These are phyloP conservation scores for Quercus dentata DNA, from an alignment of 306 rosid species.

Conservation along the genomic window DNA sequence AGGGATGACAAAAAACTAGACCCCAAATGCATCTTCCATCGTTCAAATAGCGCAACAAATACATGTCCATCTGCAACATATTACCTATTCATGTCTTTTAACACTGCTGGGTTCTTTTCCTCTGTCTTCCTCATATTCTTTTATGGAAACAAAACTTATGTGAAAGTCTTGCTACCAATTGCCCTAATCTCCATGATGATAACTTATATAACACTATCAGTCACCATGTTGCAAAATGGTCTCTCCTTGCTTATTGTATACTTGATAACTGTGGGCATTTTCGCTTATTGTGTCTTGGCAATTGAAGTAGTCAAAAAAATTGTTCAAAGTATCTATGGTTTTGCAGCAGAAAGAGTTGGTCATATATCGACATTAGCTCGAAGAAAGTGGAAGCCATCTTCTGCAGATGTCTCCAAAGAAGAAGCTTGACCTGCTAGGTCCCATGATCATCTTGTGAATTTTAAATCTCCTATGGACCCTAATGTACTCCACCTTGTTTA, in stretches of 20 bases:
- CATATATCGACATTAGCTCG: too few relatives aligned
- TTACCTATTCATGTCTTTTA: slow-evolving; percentile 16
- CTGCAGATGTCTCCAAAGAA: too few relatives aligned
- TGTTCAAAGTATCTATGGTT: background rate
- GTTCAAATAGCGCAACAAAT: background rate
- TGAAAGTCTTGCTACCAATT: slow-evolving; percentile 1
- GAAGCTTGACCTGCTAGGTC: too few relatives aligned
- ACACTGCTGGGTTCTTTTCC: slow-evolving; percentile 7
- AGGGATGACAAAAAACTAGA: too few relatives aligned
- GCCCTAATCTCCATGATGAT: slow-evolving; percentile 9
- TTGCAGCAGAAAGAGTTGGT: background rate
- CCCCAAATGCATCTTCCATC: slow-evolving; percentile 1
- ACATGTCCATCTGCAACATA: slow-evolving; percentile 2
- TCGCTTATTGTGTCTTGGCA: background rate
- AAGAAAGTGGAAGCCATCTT: too few relatives aligned
- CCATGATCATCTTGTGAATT: too few relatives aligned
- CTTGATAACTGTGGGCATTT: background rate
- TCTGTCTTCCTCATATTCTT: slow-evolving; percentile 8
- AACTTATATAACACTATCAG: slow-evolving; percentile 11
- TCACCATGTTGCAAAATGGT: background rate
- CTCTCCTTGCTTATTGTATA: too few relatives aligned
- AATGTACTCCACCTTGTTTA: too few relatives aligned
- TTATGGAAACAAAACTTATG: background rate
- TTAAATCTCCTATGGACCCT: too few relatives aligned
- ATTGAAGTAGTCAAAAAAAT: slow-evolving; percentile 3